Base-by-base conservation (phyloP, 768 basidiomycete genomes). In the Leccinum longicurvipes region DNA sequence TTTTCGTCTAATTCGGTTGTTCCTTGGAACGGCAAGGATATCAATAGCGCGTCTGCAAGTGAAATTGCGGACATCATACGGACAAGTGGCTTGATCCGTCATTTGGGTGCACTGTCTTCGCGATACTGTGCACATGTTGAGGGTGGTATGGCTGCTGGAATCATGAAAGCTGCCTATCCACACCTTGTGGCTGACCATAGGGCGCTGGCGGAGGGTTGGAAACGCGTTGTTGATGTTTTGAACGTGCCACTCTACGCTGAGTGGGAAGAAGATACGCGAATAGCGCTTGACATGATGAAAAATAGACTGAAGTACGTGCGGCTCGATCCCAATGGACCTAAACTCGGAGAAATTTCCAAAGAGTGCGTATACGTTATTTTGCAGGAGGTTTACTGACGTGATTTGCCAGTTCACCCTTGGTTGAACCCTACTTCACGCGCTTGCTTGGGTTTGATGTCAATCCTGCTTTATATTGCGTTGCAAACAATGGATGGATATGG, bases 401-500 rank as follows among this genome's bases (percentile, higher is more conserved):
- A 21, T 19, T 31, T 54, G 29, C 1, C 61, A 97, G 94, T 39
- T 80, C 77, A 15, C 93, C 96, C 21, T 77, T 99, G 44, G 88
- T 93, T 44, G 97, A 98, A 66, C 72, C 81, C 4, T 98, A 98
- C 75, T 99, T 99, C 73, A 98, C 94, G 2, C 87, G 93, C 24
- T 71, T 98, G 36, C 80, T 76, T 3, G 79, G 82, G 51, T 80
- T 77, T n/a, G 78, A 78, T 58, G 75, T 77, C 51, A 76, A 83
- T 47, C 74, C 78, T 5, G 59, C 64, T 15, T 75, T 80, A 14
- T 89, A 93, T 66, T 87, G 90, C 2, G 76, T 99, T 27, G 97
- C 96, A 6, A 98, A 98, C 73, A 99, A 99, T 67, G 97, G 97
- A 3, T 99, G 97, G 97, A 93, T 99, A 61, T 99, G 97, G 96